These are phyloP conservation scores for Fusarium sp. DNA, from an alignment of 2,329 filamentous ascomycete genomes.

Conservation along the genomic window DNA sequence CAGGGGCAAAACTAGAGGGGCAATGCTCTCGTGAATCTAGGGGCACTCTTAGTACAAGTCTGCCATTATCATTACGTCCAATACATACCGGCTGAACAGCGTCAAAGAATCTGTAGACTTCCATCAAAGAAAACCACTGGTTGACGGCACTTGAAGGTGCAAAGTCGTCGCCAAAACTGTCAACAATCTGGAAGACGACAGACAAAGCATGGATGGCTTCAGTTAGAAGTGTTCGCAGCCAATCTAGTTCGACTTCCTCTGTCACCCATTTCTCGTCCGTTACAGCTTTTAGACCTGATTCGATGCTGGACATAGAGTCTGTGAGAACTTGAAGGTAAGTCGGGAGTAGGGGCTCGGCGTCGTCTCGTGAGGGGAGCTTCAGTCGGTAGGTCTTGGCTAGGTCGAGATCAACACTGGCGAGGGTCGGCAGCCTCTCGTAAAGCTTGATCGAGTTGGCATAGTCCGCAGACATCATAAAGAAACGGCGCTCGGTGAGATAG, in stretches of 20 bases:
- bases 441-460: constrained; percentile 59
- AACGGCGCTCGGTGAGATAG: constrained; percentile 76
- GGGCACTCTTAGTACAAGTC: constrained; percentile 24
- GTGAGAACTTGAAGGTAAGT: constrained; percentile 58
- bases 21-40: constrained; percentile 51
- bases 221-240: constrained; percentile 68
- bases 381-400: constrained; percentile 45
- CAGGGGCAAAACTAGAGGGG: constrained; percentile 67
- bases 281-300: constrained; percentile 58
- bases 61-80: constrained; percentile 4
- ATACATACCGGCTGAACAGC: constrained; percentile 56
- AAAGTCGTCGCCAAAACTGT: constrained; percentile 63
- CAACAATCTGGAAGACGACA: constrained; percentile 75
- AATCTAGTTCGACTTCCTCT: constrained; percentile 65
- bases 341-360: constrained; percentile 56
- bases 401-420: constrained; percentile 37
- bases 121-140: constrained; percentile 79
- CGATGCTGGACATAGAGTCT: constrained; percentile 58
- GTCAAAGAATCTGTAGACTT: constrained; percentile 73
- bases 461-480: constrained; percentile 71
- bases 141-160: constrained; percentile 66
- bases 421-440: constrained; percentile 51
- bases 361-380: constrained; percentile 43
- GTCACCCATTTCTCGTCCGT: constrained; percentile 59
- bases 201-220: constrained; percentile 79